These are phyloP conservation scores for Melaleuca alternifolia DNA, from an alignment of 345 rosid genomes.

Conservation along the genomic window DNA sequence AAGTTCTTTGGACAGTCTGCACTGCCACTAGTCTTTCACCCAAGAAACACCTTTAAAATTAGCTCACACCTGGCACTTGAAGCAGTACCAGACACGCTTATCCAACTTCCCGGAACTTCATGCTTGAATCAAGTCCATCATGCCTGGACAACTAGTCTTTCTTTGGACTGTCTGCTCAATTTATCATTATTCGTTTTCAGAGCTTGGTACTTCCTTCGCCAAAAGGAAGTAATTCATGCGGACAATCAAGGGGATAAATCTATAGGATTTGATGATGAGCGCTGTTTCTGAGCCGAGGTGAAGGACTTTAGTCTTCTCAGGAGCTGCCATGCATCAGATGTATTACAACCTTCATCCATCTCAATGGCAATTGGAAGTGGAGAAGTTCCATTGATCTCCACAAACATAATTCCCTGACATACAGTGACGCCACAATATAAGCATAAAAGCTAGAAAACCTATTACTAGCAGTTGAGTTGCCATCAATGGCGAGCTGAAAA, in stretches of 20 bases:
- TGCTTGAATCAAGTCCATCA: not conserved
- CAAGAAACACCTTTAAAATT: not conserved
- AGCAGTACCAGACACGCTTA: not conserved
- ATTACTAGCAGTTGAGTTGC: not conserved
- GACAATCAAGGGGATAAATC: conserved; percentile 32
- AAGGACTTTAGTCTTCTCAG: conserved; percentile 40
- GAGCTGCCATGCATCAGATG: conserved; percentile 70
- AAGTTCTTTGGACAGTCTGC: not conserved
- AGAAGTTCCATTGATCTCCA: conserved; percentile 49
- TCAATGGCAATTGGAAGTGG: conserved; percentile 58
- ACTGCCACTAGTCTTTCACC: not conserved
- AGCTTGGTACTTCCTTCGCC: not conserved
- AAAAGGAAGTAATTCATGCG: not conserved
- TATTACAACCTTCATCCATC: conserved; percentile 60
- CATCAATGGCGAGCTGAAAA: not conserved
- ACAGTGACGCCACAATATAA: not conserved
- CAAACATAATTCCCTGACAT: conserved; percentile 62
- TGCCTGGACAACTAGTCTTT: not conserved
- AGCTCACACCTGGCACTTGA: not conserved
- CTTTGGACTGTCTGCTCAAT: not conserved
- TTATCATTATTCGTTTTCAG: not conserved
- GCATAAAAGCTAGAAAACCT: not conserved
- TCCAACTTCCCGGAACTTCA: not conserved
- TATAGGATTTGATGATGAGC: conserved; percentile 2
- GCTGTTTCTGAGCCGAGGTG: conserved; percentile 10